These are phyloP conservation scores for Paspalum vaginatum DNA, from an alignment of 176 grass and related monocot species.

Conservation along the genomic window DNA sequence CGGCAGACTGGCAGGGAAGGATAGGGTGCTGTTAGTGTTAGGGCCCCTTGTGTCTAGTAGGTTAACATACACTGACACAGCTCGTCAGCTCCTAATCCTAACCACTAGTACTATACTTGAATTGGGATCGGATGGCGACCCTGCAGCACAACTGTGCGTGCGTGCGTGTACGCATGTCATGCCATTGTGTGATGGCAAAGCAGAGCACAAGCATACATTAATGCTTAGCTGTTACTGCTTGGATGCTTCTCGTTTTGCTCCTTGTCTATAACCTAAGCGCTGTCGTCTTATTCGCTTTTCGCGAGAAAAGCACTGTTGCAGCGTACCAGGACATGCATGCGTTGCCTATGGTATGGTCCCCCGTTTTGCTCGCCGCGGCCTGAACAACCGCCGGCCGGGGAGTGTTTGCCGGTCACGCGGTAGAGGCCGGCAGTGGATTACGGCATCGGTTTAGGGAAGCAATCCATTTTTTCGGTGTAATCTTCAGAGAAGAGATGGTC, in stretches of 20 bases:
- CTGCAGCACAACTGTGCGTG: background rate
- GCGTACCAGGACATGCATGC: background rate
- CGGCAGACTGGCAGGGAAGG: background rate
- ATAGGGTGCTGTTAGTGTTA: too few species aligned
- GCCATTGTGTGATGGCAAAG: background rate
- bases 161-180: background rate
- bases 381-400: background rate
- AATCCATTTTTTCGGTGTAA: too few species aligned
- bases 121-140: background rate
- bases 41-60: background rate
- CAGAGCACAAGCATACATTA: background rate
- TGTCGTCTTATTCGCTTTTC: background rate
- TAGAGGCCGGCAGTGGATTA: conserved; percentile 35
- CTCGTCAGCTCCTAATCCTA: background rate
- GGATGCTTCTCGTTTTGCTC: background rate
- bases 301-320: background rate
- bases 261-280: conserved; percentile 11
- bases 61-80: background rate
- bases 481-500: background rate
- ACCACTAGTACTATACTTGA: background rate
- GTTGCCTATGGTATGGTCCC: background rate
- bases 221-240: conserved; percentile 1
- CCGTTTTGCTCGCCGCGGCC: background rate
- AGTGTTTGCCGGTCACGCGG: conserved; percentile 28
- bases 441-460: conserved; percentile 19